Percentiles rank a stretch among this genome's conserved stretches.
Conservation (phyloP, 2,329 filamentous ascomycete genomes). For the Cercospora citrullina region DNA sequence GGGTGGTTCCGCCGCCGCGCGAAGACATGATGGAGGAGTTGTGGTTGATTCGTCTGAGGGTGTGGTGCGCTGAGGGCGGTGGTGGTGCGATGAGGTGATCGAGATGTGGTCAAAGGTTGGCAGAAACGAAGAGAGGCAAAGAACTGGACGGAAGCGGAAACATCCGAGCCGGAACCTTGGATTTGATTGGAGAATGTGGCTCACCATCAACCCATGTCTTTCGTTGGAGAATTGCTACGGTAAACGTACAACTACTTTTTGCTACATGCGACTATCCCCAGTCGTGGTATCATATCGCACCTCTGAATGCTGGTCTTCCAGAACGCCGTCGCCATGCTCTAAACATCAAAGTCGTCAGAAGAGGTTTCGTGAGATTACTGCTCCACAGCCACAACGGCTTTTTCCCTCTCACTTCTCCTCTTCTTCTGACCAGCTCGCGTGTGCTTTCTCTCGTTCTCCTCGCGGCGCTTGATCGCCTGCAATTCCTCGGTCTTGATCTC, state of each 20-base stretch:
- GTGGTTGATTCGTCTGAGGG: not conserved
- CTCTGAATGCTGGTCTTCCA: conserved; percentile 1
- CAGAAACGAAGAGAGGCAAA: not conserved
- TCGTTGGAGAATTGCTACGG: not conserved
- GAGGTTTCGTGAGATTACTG: conserved; percentile 44
- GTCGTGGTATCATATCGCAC: conserved; percentile 12
- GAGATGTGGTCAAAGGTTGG: conserved; percentile 6
- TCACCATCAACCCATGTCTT: not conserved
- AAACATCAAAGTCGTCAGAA: not conserved
- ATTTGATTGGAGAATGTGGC: not conserved
- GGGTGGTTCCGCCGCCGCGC: conserved; percentile 80
- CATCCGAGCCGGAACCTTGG: not conserved
- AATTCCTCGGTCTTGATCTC: conserved; percentile 94
- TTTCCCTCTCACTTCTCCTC: conserved; percentile 79
- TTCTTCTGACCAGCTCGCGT: conserved; percentile 77
- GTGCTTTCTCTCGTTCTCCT: conserved; percentile 94
- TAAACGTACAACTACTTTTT: not conserved
- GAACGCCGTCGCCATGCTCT: conserved; percentile 23
- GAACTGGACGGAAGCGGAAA: not conserved
- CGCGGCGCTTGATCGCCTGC: conserved; percentile 79
- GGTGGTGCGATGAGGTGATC: conserved; percentile 5
- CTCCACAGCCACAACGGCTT: conserved; percentile 77
- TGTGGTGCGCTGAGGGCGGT: conserved; percentile 9
- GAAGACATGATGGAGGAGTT: conserved; percentile 72
- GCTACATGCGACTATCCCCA: not conserved